Base-by-base conservation (phyloP, 768 basidiomycete species). In the Russula abietina region DNA sequence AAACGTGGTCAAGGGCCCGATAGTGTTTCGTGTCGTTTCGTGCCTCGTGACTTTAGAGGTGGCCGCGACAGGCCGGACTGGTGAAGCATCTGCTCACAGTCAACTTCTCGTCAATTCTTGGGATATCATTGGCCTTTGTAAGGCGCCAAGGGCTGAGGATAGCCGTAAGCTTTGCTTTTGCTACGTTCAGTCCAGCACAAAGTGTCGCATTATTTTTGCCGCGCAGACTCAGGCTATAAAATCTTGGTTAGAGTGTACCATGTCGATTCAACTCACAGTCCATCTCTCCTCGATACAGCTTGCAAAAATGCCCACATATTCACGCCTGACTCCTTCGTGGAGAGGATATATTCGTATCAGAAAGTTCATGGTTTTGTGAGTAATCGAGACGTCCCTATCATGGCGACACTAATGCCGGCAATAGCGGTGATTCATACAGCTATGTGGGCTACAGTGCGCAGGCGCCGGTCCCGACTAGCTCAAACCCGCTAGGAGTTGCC, bases 331-430 rank as follows among this genome's bases (percentile, higher is more conserved):
- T 28, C 57, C 65, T 24, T 60, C 61, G 8, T 66, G 65, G 65
- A 51, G 54, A 50, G 65, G 65, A 38, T 66, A 55, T 28, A 6
- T 11, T 45, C 28, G 49, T 19, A 56, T 66, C 36, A 66, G 48
- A 39, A 65, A 60, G 36, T 19, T 66, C 8, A 52, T 66, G 32
- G 55, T 65, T 4, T 66, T 66, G 65, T 66, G 38, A 60, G 65
- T 48, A 24, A 39, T 53, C 38, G n/a, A 45, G 9, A 19, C 9
- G 17, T 33, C 26, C 62, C 30, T 56, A 9, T 33, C 12, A n/a
- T 24, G 30, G 16, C 33, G 55, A 33, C 6, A 19, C 45, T 65
- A 28, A 65, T 45, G 2, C 19, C 50, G n/a, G 12, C 28, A 9
- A 8, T 17, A 66, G 65, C 30, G 65, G 65, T 1, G 65, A 66